These are phyloP conservation scores for Alternaria dauci DNA, from an alignment of 2,329 filamentous ascomycete species.

Conservation along the genomic window DNA sequence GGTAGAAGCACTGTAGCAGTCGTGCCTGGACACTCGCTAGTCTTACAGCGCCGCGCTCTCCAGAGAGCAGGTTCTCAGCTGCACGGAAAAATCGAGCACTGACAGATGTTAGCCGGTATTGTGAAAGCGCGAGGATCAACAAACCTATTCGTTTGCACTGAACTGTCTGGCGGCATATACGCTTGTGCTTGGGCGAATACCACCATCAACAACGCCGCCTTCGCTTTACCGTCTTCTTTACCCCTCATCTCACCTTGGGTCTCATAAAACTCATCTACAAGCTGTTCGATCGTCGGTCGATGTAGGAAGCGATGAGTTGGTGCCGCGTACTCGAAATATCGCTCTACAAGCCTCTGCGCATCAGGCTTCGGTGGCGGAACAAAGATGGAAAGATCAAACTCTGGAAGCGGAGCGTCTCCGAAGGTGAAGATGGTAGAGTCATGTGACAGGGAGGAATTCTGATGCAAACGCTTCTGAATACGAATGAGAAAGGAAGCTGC, in stretches of 20 bases:
- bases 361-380: conserved; percentile 54
- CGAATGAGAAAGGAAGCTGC: conserved; percentile 61
- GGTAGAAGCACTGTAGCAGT: conserved; percentile 66
- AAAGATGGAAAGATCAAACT: conserved; percentile 56
- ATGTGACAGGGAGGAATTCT: conserved; percentile 48
- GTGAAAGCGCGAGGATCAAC: neutral
- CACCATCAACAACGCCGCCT: conserved; percentile 60
- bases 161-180: conserved; percentile 49
- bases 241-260: conserved; percentile 54
- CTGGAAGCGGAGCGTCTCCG: conserved; percentile 59
- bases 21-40: conserved; percentile 67
- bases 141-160: conserved; percentile 38
- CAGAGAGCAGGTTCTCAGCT: conserved; percentile 55
- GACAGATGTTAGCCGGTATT: neutral
- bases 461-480: conserved; percentile 60
- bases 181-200: conserved; percentile 62
- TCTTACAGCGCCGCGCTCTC: conserved; percentile 63
- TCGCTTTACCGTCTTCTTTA: conserved; percentile 53
- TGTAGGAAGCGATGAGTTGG: conserved; percentile 68
- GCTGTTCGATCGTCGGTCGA: conserved; percentile 59
- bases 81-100: conserved; percentile 56
- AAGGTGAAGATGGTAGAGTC: conserved; percentile 60
- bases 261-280: conserved; percentile 59
- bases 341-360: conserved; percentile 56
- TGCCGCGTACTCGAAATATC: conserved; percentile 69